Base-by-base conservation (phyloP, 2,329 filamentous ascomycete genomes). In the Pseudopithomyces chartarum region DNA sequence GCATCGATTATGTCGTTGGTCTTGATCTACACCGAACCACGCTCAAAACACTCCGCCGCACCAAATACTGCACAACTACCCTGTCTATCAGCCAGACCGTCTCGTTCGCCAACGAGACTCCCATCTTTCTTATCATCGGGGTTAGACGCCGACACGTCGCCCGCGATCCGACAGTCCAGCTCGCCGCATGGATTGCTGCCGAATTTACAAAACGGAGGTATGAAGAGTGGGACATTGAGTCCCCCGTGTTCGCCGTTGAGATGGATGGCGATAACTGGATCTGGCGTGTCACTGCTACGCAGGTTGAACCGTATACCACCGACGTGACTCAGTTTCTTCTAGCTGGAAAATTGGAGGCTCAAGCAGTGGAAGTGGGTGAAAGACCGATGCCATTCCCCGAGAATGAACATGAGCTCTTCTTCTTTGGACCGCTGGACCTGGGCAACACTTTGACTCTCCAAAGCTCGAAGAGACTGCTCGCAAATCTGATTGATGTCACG, bases 141-240 rank as follows among this genome's bases (percentile, higher is more conserved):
- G 43, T 63, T 26, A 63, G 60, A 49, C 58, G 58, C 34, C 49
- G 34, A 20, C 20, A 43, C 38, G 38, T 40, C 38, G 38, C 38
- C 38, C n/a, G 38, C 15, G 38, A 40, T 10, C 38, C 59, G 8
- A 54, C 55, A 38, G 55, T 60, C 40, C 54, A 64, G 38, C 55
- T 65, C 23, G 59, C 57, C 4, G 57, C 59, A 5, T 65, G 59
- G 59, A 59, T 64, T 55, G 55, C 61, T 17, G 55, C 63, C 15
- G 61, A 65, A 33, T 63, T 60, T 43, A 55, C 45, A 11, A 65
- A 65, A 39, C 51, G 57, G 34, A 55, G 53, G 46, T 53, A 56
- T 43, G 59, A 62, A 22, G 57, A 43, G 15, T 65, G 52, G 45
- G 49, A 54, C 22, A 39, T 59, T 26, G 47, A 36, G 13, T 56